A percentile compares a stretch with the other conserved stretches of the same genome.
These are phyloP conservation scores for Selenicereus undatus DNA, from an alignment of 148 eudicot species.

Conservation along the genomic window DNA sequence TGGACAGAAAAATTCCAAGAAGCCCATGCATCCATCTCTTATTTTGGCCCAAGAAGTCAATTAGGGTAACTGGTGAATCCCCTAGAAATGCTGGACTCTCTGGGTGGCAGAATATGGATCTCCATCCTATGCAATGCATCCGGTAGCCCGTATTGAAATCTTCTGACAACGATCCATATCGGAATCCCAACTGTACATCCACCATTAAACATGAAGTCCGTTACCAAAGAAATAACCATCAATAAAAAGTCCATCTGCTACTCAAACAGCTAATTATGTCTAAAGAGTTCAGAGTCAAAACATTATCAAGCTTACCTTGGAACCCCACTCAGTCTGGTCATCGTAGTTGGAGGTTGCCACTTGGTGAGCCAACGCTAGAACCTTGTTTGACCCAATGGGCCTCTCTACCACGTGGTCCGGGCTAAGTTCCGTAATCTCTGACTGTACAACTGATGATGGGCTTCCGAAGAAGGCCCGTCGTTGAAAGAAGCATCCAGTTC, in stretches of 20 bases:
- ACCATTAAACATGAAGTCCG: neutral
- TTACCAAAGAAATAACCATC: neutral
- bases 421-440: slow-evolving; percentile 27
- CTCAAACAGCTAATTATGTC: neutral
- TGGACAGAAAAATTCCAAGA: slow-evolving; percentile 42
- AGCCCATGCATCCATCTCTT: slow-evolving; percentile 62
- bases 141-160: slow-evolving; percentile 49
- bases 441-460: slow-evolving; percentile 27
- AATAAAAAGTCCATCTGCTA: neutral
- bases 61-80: slow-evolving; percentile 42
- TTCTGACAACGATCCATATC: slow-evolving; percentile 60
- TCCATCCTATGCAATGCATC: slow-evolving; percentile 65
- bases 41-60: slow-evolving; percentile 40
- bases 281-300: too few relatives aligned
- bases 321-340: slow-evolving; percentile 39
- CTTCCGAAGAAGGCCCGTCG: slow-evolving; percentile 60
- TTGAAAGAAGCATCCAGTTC: slow-evolving; percentile 65
- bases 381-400: slow-evolving; percentile 26
- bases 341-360: slow-evolving; percentile 39
- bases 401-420: slow-evolving; percentile 18
- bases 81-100: slow-evolving; percentile 54
- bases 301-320: slow-evolving; percentile 25
- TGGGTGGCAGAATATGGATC: slow-evolving; percentile 42
- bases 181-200: slow-evolving; percentile 49
- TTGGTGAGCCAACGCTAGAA: slow-evolving; percentile 31